These are phyloP conservation scores for Penicillium sp. DNA, from an alignment of 2,329 filamentous ascomycete species.

Conservation along the genomic window DNA sequence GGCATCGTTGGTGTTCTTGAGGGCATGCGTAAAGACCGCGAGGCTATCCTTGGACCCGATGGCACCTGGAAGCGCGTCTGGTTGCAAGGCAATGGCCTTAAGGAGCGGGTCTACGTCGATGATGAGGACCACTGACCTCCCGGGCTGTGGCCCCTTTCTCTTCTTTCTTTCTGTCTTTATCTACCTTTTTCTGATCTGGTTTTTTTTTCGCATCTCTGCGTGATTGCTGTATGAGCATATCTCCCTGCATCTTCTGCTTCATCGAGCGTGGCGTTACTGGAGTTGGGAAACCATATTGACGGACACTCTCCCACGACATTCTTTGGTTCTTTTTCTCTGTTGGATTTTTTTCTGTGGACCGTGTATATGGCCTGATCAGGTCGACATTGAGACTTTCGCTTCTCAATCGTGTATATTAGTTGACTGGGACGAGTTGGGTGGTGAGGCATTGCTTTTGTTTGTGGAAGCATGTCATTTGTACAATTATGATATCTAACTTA, in stretches of 20 bases:
- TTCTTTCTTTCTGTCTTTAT: conserved; percentile 1
- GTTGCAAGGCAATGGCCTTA: conserved; percentile 39
- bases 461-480: conserved; percentile 5
- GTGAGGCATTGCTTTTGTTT: neutral
- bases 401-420: conserved; percentile 23
- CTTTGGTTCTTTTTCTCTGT: conserved; percentile 20
- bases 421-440: neutral
- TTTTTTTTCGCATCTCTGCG: conserved; percentile 10
- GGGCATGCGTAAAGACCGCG: conserved; percentile 67
- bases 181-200: neutral
- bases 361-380: conserved; percentile 9
- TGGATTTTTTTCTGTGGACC: conserved; percentile 1
- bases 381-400: conserved; percentile 19
- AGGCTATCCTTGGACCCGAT: conserved; percentile 45
- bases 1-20: conserved; percentile 72
- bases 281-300: conserved; percentile 16
- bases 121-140: conserved; percentile 35
- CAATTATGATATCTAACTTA: neutral
- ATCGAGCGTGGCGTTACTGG: conserved; percentile 32
- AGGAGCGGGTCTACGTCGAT: conserved; percentile 30
- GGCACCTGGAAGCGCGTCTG: conserved; percentile 49
- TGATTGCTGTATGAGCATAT: neutral
- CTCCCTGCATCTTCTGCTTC: conserved; percentile 21
- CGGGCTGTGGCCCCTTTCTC: neutral
- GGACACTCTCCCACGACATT: conserved; percentile 29